Conservation (phyloP, 768 basidiomycete genomes). For the Suillus clintonianus region DNA sequence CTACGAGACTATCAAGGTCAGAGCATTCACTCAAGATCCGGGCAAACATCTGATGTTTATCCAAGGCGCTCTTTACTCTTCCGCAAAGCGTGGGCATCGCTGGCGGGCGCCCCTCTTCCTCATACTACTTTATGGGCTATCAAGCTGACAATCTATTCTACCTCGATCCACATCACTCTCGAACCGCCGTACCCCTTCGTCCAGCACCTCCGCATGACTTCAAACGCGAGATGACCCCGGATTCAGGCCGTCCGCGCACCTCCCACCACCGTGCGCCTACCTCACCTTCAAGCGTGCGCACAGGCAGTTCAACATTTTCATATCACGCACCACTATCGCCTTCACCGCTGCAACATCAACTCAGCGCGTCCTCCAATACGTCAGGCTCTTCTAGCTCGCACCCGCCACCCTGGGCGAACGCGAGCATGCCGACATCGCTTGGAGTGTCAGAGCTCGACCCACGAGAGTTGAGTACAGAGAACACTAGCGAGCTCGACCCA, state of each 20-base stretch:
- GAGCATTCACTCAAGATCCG: conserved; percentile 12
- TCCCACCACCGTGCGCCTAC: conserved; percentile 41
- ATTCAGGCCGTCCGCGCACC: conserved; percentile 20
- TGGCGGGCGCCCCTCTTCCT: conserved; percentile 94
- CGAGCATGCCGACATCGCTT: conserved; percentile 22
- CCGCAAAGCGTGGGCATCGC: conserved; percentile 97
- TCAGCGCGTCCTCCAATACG: conserved; percentile 44
- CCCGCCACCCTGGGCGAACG: conserved; percentile 27
- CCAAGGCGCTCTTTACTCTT: conserved; percentile 82
- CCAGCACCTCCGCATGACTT: conserved; percentile 41
- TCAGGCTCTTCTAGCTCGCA: conserved; percentile 33
- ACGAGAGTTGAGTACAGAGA: conserved; percentile 36
- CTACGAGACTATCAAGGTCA: conserved; percentile 79
- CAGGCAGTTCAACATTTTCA: conserved; percentile 52
- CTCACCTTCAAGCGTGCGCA: conserved; percentile 54
- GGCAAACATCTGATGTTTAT: neutral
- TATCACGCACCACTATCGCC: conserved; percentile 63
- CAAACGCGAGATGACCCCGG: conserved; percentile 32
- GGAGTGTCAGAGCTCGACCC: conserved; percentile 36
- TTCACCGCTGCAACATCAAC: conserved; percentile 65
- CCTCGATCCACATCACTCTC: conserved; percentile 78
- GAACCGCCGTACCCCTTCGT: conserved; percentile 74
- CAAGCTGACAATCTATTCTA: conserved; percentile 89
- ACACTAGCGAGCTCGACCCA: conserved; percentile 39
- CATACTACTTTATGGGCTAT: conserved; percentile 95